These are phyloP conservation scores for Favolaschia claudopus DNA, from an alignment of 768 basidiomycete genomes.

Conservation along the genomic window DNA sequence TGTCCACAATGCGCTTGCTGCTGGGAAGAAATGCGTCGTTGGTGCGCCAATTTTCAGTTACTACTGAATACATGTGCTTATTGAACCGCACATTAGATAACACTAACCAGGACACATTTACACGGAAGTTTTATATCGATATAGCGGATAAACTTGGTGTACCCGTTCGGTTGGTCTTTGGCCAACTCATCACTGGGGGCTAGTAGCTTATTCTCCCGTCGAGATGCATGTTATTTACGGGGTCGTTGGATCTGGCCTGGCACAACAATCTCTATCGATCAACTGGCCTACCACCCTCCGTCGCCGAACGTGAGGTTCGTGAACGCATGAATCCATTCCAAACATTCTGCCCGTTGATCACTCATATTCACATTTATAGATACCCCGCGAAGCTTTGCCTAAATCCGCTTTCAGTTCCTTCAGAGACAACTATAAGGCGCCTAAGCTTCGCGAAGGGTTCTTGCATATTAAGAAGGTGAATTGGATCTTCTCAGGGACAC, in stretches of 20 bases:
- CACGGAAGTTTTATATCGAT: constrained; percentile 75
- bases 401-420: constrained; percentile 67
- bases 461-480: constrained; percentile 78
- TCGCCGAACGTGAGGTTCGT: constrained; percentile 51
- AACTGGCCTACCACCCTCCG: constrained; percentile 60
- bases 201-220: neutral
- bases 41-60: constrained; percentile 54
- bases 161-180: constrained; percentile 59
- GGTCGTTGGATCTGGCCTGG: constrained; percentile 83
- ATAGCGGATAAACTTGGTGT: constrained; percentile 64
- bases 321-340: neutral
- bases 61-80: constrained; percentile 2
- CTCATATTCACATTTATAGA: constrained; percentile 37
- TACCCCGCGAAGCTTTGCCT: constrained; percentile 61
- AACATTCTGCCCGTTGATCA: neutral
- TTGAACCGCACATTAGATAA: constrained; percentile 94
- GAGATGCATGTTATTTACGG: constrained; percentile 81
- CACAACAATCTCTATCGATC: constrained; percentile 95
- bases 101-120: constrained; percentile 81
- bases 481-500: constrained; percentile 81
- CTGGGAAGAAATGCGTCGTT: constrained; percentile 75
- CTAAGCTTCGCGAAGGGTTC: constrained; percentile 74
- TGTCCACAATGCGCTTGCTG: constrained; percentile 60
- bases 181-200: neutral
- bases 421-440: constrained; percentile 70